Conservation (phyloP, 768 basidiomycete species). For the Suillus ampliporus region DNA sequence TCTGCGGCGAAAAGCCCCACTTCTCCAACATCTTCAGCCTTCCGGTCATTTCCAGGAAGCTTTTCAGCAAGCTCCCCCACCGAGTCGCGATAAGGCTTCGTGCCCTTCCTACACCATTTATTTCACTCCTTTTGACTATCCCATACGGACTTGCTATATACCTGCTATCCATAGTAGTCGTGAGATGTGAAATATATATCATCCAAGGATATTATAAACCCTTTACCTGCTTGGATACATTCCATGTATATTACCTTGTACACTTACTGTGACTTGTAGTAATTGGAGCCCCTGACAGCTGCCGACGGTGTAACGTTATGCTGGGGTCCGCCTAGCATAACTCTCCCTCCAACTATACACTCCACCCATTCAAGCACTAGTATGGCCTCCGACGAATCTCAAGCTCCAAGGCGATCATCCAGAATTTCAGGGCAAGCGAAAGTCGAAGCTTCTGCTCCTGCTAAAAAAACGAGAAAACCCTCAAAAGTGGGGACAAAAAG, state of each 20-base stretch:
- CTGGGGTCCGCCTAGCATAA: background rate
- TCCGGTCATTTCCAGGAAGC: background rate
- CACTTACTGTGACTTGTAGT: background rate
- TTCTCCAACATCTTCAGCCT: slow-evolving; percentile 1
- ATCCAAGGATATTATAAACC: background rate
- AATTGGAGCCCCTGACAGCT: background rate
- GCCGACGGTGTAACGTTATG: background rate
- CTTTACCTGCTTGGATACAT: background rate
- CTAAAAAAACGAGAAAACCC: slow-evolving; percentile 30
- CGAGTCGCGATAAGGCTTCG: background rate
- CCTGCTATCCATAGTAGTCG: background rate
- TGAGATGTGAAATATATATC: slow-evolving; percentile 5
- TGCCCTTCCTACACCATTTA: background rate
- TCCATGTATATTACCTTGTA: background rate
- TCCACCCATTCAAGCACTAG: background rate
- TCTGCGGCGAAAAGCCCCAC: slow-evolving; percentile 3
- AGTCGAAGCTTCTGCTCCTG: slow-evolving; percentile 28
- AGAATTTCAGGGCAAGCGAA: slow-evolving; percentile 54
- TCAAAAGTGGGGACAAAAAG: slow-evolving; percentile 43
- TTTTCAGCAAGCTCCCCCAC: background rate
- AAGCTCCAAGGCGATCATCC: slow-evolving; percentile 56
- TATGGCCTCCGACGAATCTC: slow-evolving; percentile 32
- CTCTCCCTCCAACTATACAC: background rate
- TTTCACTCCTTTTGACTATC: background rate
- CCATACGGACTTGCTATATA: background rate